phyloP scores from a whole-genome alignment of 441 rosid species.

The Dalechampia spathulata region DNA sequence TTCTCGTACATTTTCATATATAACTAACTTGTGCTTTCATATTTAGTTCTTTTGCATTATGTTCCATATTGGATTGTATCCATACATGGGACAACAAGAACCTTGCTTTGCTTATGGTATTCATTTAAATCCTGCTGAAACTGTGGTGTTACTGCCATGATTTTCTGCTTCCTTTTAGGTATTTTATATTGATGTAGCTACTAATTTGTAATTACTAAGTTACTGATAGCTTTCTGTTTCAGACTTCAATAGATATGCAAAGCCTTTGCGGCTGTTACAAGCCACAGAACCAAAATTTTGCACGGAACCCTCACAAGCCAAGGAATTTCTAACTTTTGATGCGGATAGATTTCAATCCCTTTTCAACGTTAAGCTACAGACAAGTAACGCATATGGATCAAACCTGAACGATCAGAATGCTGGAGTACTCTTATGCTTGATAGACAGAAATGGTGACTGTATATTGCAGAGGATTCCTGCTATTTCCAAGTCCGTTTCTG shows the following conservation, averaged over 20 bases:
- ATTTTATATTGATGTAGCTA: neutral
- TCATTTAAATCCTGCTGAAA: too few species aligned
- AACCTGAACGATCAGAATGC: slow-evolving; percentile 53
- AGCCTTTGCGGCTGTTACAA: slow-evolving; percentile 50
- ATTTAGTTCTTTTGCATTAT: neutral
- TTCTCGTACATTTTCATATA: too few species aligned
- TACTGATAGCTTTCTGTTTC: slow-evolving; percentile 15
- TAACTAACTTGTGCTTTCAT: neutral
- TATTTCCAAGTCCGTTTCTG: slow-evolving; percentile 25
- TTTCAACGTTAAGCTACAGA: slow-evolving; percentile 51
- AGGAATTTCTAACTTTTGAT: slow-evolving; percentile 11
- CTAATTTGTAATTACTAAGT: neutral
- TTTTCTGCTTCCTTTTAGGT: neutral
- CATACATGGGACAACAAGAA: neutral
- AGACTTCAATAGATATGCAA: slow-evolving; percentile 74
- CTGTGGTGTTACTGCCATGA: too few species aligned
- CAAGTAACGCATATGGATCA: slow-evolving; percentile 62
- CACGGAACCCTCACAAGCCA: slow-evolving; percentile 21
- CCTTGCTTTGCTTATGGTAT: too few species aligned
- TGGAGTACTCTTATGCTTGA: slow-evolving; percentile 55
- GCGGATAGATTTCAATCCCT: slow-evolving; percentile 31
- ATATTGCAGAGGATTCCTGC: slow-evolving; percentile 61
- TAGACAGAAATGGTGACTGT: slow-evolving; percentile 58
- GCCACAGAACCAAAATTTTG: slow-evolving; percentile 44
- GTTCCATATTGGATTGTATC: neutral